phyloP scores from a whole-genome alignment of 1,284 basidiomycete species.

The Albatrellus sp. region DNA sequence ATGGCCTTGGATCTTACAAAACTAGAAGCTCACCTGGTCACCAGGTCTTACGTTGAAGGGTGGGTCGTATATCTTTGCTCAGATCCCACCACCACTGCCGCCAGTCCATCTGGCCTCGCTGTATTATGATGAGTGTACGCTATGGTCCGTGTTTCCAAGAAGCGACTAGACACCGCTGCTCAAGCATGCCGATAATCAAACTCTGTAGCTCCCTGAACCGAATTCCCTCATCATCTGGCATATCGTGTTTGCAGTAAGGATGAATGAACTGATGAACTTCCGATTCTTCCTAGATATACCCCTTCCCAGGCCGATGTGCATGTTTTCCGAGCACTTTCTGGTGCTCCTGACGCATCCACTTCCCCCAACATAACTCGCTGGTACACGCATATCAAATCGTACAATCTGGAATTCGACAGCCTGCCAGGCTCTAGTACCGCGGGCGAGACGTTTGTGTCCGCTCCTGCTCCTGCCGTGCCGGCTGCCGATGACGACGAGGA shows the following conservation, averaged over 20 bases:
- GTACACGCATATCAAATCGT: constrained; percentile 92
- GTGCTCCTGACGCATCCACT: constrained; percentile 51
- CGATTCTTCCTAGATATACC: constrained; percentile 53
- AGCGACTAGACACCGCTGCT: constrained; percentile 94
- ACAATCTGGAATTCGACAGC: constrained; percentile 63
- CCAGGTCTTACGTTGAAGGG: constrained; percentile 88
- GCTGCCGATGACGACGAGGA: constrained; percentile 78
- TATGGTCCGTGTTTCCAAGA: constrained; percentile 99
- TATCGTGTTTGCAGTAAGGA: constrained; percentile 10
- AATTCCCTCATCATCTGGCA: constrained; percentile 9
- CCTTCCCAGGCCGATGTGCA: constrained; percentile 95
- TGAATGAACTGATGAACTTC: constrained; percentile 4
- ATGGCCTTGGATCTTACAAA: constrained; percentile 70
- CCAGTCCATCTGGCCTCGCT: constrained; percentile 11
- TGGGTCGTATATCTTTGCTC: constrained; percentile 32
- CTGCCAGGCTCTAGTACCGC: constrained; percentile 81
- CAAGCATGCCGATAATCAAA: constrained; percentile 64
- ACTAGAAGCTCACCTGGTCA: constrained; percentile 77
- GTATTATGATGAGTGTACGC: constrained; percentile 65
- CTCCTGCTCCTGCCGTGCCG: constrained; percentile 30
- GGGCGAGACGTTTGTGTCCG: constrained; percentile 57
- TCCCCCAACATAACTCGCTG: constrained; percentile 82
- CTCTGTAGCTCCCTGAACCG: constrained; percentile 80
- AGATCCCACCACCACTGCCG: constrained; percentile 16
- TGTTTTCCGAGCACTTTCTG: constrained; percentile 73